These are phyloP conservation scores for Aspergillus tubingensis DNA, from an alignment of 2,329 filamentous ascomycete species.

Conservation along the genomic window DNA sequence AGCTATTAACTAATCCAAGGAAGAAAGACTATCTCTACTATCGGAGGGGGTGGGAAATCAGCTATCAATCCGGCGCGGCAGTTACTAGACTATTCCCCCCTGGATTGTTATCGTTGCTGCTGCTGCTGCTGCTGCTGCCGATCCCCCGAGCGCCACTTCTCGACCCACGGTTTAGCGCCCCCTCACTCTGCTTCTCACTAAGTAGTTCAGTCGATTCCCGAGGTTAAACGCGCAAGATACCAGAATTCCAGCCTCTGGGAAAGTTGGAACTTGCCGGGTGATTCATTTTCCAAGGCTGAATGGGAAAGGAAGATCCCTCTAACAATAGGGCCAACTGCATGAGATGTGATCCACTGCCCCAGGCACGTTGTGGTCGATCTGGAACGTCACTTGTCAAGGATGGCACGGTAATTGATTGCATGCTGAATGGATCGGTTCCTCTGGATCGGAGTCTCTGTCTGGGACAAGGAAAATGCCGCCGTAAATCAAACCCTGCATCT, in stretches of 20 bases:
- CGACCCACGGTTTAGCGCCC: constrained; percentile 5
- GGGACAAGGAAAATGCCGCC: too few relatives aligned
- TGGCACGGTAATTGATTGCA: neutral
- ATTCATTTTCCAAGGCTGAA: too few relatives aligned
- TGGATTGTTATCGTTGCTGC: constrained; percentile 8
- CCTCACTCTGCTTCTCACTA: neutral
- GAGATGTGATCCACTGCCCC: neutral
- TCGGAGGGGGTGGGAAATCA: neutral
- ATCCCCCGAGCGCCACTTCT: constrained; percentile 9
- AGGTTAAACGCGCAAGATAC: neutral
- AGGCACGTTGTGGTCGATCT: constrained; percentile 8
- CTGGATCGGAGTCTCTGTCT: neutral
- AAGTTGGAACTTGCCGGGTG: too few relatives aligned
- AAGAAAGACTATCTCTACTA: neutral
- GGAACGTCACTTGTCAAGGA: constrained; percentile 2
- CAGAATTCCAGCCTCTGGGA: neutral
- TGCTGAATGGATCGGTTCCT: neutral
- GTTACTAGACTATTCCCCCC: neutral
- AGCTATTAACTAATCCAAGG: neutral
- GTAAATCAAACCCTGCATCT: neutral
- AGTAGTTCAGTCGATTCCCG: neutral
- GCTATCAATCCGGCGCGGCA: neutral
- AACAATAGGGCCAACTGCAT: too few relatives aligned
- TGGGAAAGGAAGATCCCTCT: too few relatives aligned
- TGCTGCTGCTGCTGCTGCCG: neutral